phyloP scores from a whole-genome alignment of 176 grass and related monocot species.

The Cenchrus fungigraminus region DNA sequence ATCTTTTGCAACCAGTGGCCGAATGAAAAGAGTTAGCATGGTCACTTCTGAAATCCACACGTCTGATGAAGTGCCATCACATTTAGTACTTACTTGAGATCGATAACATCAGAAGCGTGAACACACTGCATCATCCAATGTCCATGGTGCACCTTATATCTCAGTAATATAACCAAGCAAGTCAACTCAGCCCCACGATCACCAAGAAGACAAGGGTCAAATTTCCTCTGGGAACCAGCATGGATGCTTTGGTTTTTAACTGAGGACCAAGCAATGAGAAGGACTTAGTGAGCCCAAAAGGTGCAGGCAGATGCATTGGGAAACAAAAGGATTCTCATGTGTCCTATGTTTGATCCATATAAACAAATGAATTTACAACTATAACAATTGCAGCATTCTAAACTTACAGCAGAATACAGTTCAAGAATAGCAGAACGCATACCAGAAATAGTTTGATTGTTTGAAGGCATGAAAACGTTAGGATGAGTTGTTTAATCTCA shows the following conservation, averaged over 20 bases:
- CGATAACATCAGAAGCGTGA: background rate
- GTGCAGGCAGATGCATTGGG: background rate
- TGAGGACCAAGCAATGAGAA: background rate
- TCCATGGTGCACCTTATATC: slow-evolving; percentile 40
- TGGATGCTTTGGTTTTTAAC: background rate
- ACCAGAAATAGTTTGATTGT: background rate
- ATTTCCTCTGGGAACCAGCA: slow-evolving; percentile 48
- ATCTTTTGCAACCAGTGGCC: background rate
- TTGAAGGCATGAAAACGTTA: background rate
- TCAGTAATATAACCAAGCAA: slow-evolving; percentile 59
- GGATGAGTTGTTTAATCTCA: background rate
- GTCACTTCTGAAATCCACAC: background rate
- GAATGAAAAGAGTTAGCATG: background rate
- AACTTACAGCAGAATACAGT: background rate
- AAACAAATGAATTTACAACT: background rate
- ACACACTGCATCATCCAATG: slow-evolving; percentile 45
- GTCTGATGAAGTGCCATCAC: background rate
- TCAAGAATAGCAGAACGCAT: background rate
- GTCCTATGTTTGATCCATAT: background rate
- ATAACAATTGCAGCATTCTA: background rate
- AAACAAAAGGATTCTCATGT: background rate
- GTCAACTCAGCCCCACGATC: slow-evolving; percentile 37
- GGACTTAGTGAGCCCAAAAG: background rate
- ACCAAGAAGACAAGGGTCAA: background rate
- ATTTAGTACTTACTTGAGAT: background rate